These are phyloP conservation scores for Saccharomyces hybrid DNA, from an alignment of 1,139 yeast genomes.

Conservation along the genomic window DNA sequence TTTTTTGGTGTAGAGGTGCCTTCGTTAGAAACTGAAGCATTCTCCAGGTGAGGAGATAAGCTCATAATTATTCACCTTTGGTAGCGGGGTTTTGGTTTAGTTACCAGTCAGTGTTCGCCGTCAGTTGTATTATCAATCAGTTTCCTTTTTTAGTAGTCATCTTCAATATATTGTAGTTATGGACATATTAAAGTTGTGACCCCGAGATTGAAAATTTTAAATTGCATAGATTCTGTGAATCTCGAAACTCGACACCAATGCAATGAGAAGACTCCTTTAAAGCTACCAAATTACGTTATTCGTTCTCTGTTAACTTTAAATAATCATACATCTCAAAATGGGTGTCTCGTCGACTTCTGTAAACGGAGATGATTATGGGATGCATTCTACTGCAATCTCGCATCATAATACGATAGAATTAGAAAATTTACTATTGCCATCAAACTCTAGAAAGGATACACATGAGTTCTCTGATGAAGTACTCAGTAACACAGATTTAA, in stretches of 20 bases:
- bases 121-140: not conserved
- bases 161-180: not conserved
- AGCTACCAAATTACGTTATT: not conserved
- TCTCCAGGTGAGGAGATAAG: not conserved
- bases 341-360: not conserved
- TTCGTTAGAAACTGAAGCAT: not conserved
- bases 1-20: slow-evolving; percentile 5
- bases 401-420: not conserved
- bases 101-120: not conserved
- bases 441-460: not conserved
- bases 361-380: not conserved
- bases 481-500: not conserved
- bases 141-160: not conserved
- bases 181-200: not conserved
- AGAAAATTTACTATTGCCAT: not conserved
- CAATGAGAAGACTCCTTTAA: too few species aligned
- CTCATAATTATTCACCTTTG: not conserved
- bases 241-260: too few species aligned
- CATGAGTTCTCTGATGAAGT: not conserved
- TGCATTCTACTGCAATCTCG: not conserved
- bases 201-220: not conserved
- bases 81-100: not conserved
- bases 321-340: not conserved
- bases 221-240: not conserved
- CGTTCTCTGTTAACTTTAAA: too few species aligned